Percentiles rank a stretch among this genome's conserved stretches.
phyloP scores from a whole-genome alignment of 208 protist genomes.

The Phytomonas serpens region DNA sequence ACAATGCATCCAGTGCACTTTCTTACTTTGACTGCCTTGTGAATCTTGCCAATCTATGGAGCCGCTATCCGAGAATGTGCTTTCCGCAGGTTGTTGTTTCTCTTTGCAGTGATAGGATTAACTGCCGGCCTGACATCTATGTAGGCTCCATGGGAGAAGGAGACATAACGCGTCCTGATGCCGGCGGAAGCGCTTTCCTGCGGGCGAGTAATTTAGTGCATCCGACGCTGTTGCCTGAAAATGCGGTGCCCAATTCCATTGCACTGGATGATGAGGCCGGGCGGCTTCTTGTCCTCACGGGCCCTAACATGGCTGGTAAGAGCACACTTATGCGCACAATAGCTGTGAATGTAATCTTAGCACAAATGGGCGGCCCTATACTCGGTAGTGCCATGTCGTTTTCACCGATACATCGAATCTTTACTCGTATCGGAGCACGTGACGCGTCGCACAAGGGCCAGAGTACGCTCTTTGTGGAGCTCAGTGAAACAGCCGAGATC shows the following conservation, averaged over 20 bases:
- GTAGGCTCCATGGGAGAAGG: neutral
- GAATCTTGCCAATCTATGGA: slow-evolving; percentile 36
- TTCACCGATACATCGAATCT: slow-evolving; percentile 93
- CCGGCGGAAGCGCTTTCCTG: slow-evolving; percentile 10
- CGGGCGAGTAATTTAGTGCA: slow-evolving; percentile 25
- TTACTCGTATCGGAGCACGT: slow-evolving; percentile 95
- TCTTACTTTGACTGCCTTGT: slow-evolving; percentile 82
- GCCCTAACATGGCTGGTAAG: slow-evolving; percentile 99
- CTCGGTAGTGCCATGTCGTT: slow-evolving; percentile 57
- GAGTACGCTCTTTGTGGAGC: slow-evolving; percentile 98
- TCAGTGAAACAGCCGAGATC: slow-evolving; percentile 88
- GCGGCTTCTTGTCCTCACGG: slow-evolving; percentile 91
- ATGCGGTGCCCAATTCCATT: slow-evolving; percentile 60
- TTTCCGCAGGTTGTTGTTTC: slow-evolving; percentile 16
- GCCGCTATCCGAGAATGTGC: slow-evolving; percentile 17
- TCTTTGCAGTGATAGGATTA: neutral
- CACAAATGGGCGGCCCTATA: slow-evolving; percentile 96
- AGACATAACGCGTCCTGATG: neutral
- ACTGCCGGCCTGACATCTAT: neutral
- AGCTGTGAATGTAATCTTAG: slow-evolving; percentile 91
- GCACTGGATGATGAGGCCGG: slow-evolving; percentile 67
- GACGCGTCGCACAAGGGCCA: slow-evolving; percentile 95
- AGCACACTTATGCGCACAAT: slow-evolving; percentile 95
- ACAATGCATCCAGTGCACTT: slow-evolving; percentile 41
- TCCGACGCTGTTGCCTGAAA: slow-evolving; percentile 19